A percentile compares a stretch with the other conserved stretches of the same genome.
These are phyloP conservation scores for Prunus yedoensis DNA, from an alignment of 331 rosid species.

Conservation along the genomic window DNA sequence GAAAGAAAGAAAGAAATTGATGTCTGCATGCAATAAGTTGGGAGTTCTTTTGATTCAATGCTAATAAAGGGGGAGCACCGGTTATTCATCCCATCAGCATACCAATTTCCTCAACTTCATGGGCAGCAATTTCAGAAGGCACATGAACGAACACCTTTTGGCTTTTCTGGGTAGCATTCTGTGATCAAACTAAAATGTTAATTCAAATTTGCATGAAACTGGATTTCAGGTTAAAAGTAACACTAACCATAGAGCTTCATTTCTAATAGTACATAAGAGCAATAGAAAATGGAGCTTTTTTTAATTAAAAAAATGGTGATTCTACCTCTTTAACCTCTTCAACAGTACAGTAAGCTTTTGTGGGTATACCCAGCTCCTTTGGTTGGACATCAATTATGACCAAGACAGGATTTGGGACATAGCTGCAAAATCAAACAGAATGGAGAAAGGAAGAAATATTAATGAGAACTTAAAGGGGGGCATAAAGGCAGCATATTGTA, in stretches of 20 bases:
- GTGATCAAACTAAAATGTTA: slow-evolving; percentile 22
- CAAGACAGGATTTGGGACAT: slow-evolving; percentile 83
- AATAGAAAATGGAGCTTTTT: neutral
- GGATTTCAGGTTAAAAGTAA: neutral
- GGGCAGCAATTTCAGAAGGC: slow-evolving; percentile 57
- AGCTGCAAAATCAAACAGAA: slow-evolving; percentile 40
- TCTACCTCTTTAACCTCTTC: slow-evolving; percentile 60
- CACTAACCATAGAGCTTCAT: neutral
- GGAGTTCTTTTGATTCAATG: neutral
- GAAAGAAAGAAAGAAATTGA: neutral
- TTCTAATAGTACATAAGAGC: neutral
- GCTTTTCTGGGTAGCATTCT: slow-evolving; percentile 61
- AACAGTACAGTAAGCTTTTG: slow-evolving; percentile 79
- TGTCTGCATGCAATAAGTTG: neutral
- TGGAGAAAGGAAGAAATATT: neutral
- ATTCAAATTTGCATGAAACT: neutral
- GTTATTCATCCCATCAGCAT: slow-evolving; percentile 21
- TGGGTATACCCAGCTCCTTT: slow-evolving; percentile 88
- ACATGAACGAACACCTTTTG: slow-evolving; percentile 59
- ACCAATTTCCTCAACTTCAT: slow-evolving; percentile 54
- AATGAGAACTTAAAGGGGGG: neutral
- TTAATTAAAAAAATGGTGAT: neutral
- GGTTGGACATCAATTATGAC: slow-evolving; percentile 94
- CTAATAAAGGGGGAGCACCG: neutral
- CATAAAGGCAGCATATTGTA: neutral